phyloP scores from a whole-genome alignment of 345 rosid species.

The Pistacia integerrima region DNA sequence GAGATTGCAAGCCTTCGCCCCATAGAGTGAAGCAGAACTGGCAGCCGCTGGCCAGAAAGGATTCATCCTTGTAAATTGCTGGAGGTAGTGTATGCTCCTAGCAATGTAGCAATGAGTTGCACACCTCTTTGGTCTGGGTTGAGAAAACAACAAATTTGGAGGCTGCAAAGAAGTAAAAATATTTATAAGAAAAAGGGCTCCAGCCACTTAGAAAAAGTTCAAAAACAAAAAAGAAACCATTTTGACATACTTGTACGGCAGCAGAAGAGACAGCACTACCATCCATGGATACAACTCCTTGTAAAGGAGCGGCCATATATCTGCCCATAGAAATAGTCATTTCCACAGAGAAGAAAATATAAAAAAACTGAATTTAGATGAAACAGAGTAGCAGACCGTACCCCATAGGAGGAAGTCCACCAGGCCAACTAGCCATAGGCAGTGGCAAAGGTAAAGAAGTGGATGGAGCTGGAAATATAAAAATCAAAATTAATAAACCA shows the following conservation, averaged over 20 bases:
- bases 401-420: slow-evolving; percentile 98
- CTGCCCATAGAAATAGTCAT: slow-evolving; percentile 46
- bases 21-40: slow-evolving; percentile 72
- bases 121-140: slow-evolving; percentile 86
- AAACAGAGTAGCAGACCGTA: slow-evolving; percentile 30
- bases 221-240: not conserved
- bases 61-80: slow-evolving; percentile 80
- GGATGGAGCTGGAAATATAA: slow-evolving; percentile 61
- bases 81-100: slow-evolving; percentile 66
- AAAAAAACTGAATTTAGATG: slow-evolving; percentile 6
- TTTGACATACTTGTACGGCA: slow-evolving; percentile 68
- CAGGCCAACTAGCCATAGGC: slow-evolving; percentile 89
- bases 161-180: slow-evolving; percentile 49
- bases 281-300: slow-evolving; percentile 89
- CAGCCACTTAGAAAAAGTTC: not conserved
- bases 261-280: slow-evolving; percentile 66
- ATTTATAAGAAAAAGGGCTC: not conserved
- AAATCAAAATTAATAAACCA: slow-evolving; percentile 15
- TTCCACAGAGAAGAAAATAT: slow-evolving; percentile 9
- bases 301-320: slow-evolving; percentile 82
- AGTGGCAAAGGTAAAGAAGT: slow-evolving; percentile 64
- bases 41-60: slow-evolving; percentile 91
- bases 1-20: slow-evolving; percentile 74
- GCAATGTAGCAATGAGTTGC: slow-evolving; percentile 97
- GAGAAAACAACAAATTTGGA: slow-evolving; percentile 69